Percentiles rank a stretch among this genome's conserved stretches.
Conservation (phyloP, 495 filamentous ascomycete species). For the Lentithecium fluviatile region DNA sequence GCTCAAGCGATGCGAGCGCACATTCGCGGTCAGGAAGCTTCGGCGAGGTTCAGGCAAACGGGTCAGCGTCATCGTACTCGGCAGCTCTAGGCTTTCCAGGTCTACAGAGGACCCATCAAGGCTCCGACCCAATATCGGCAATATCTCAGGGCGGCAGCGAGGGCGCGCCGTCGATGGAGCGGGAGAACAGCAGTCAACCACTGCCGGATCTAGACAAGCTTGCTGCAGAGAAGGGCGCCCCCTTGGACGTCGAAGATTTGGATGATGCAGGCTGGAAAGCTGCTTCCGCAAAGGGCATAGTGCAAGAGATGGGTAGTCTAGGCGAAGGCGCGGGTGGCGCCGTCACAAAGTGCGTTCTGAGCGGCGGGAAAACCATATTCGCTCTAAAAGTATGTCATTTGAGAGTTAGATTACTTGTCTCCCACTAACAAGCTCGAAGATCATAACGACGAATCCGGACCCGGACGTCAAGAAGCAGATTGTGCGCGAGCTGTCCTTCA, state of each 20-base stretch:
- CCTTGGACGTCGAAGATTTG: constrained; percentile 85
- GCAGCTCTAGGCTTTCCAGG: constrained; percentile 67
- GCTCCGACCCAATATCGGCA: constrained; percentile 83
- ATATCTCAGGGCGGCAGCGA: constrained; percentile 63
- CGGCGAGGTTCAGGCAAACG: constrained; percentile 69
- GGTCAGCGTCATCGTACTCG: constrained; percentile 75
- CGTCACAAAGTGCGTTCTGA: constrained; percentile 84
- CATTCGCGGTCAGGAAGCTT: constrained; percentile 74
- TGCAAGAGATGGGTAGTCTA: constrained; percentile 82
- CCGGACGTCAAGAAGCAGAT: constrained; percentile 98
- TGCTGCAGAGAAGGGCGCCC: constrained; percentile 73
- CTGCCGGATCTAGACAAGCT: constrained; percentile 73
- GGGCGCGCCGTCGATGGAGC: constrained; percentile 65
- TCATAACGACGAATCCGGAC: constrained; percentile 96
- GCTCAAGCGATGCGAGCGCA: constrained; percentile 69
- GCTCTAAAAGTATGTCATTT: constrained; percentile 76
- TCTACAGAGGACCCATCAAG: constrained; percentile 56
- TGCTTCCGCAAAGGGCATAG: constrained; percentile 81
- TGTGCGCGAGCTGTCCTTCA: constrained; percentile 90
- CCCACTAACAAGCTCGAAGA: constrained; percentile 52
- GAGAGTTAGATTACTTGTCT: neutral
- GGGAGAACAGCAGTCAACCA: constrained; percentile 65
- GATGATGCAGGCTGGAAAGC: constrained; percentile 95
- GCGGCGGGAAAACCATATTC: constrained; percentile 90
- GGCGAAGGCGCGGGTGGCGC: constrained; percentile 96